Evolutionary conservation across 2,329 filamentous ascomycete genomes (phyloP), one percentile per base, ranked within the genome.

Genomic region (Paraconiothyrium sp.): DNA sequence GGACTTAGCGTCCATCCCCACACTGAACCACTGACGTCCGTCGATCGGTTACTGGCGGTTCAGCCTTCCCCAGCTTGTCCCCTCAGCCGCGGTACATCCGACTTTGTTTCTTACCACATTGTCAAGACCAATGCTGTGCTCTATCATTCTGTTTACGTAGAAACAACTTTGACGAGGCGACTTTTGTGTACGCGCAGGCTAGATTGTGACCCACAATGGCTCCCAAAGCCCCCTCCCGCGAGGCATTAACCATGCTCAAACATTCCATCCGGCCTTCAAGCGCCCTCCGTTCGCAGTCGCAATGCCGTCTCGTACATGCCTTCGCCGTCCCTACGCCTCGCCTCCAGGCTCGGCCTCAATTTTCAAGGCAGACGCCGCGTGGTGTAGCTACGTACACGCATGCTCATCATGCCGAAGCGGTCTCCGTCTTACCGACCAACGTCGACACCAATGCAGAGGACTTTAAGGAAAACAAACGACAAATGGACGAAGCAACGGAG

Each of bases 371-470:
- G 35, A 52, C 59, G 6, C 43, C 64, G 14, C 66, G 75, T 14
- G 64, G 60, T n/a, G 84, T 91, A 69, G 91, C 94, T 61, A 93
- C 88, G 47, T 94, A 97, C 78, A 92, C 91, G 9, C 88, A 93
- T 63, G 87, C 90, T 2, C 89, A 93, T 78, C 93, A 97, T 81
- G 92, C 93, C 39, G 87, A 88, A 65, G 90, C 93, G 58, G 90
- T 97, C 64, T 97, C 94, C 7, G 85, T 92, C 47, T 83, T 98
- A 37, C 91, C 89, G 63, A 92, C 88, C 41, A 82, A 85, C 48
- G 86, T 97, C 68, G 94, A 98, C 78, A 85, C 90, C 2, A 87
- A 87, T 4, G 94, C 92, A 5, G 82, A 89, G 34, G 90, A 92
- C 71, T 98, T 91, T 84, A 87, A 86, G 72, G 90, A 96, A 72